Base-by-base conservation (phyloP, 345 rosid species). In the Eucalyptus shirleyi region DNA sequence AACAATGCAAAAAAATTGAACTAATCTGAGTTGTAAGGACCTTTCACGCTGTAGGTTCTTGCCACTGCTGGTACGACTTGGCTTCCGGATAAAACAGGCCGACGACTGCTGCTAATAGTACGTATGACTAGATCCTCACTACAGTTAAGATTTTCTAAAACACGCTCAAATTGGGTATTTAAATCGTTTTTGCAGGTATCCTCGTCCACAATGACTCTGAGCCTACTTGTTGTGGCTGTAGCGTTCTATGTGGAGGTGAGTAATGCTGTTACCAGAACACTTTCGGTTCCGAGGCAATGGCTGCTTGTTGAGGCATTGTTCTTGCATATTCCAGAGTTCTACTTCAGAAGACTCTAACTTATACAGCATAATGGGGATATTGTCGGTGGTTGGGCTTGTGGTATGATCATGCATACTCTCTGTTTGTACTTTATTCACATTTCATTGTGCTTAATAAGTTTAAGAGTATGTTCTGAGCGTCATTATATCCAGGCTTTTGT, bases 351-450 rank as follows among this genome's bases (percentile, higher is more conserved):
- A 94, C 88, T 95, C 98, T 19, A 51, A 65, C 34, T 88, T 95
- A 53, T 94, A 95, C 93, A 89, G 83, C 93, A 89, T 94, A 89
- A 86, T 96, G 93, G 97, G 96, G 91, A 94, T 96, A 88, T 88
- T 97, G 55, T 96, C 98, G 6, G 93, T 96, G 49, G 97, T 95
- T 42, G 99, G 99, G 89, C 96, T 98, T 92, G 98, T 97, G 97
- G 99, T 96, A 93, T 89, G 95, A 69, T 32, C 19, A 32, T 18
- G 18, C 5, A 69, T 32, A 69, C 23, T 32, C 37, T 2, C 42
- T 83, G 89, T 50, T 86, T 88, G 55, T 77, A 9, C 47, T 19
- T 19, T 32, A 44, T 87, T 53, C 59, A 53, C 8, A 21, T 8
- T 53, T 53, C 44, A 23, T 40, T 40, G 40, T 87, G 55, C 14